These are phyloP conservation scores for Clitopilus hobsonii DNA, from an alignment of 768 basidiomycete species.

Conservation along the genomic window DNA sequence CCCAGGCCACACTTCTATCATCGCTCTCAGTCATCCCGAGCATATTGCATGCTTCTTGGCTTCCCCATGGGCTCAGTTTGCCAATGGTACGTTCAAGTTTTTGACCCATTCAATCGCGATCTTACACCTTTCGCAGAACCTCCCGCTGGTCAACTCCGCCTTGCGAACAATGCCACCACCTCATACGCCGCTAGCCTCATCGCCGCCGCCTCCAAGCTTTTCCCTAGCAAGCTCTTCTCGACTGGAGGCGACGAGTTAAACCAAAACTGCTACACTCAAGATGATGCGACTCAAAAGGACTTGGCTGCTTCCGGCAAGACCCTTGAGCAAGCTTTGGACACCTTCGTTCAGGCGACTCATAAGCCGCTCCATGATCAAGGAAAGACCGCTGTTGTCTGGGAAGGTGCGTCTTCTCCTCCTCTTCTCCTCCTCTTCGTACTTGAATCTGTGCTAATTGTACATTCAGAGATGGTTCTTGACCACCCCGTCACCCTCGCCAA, in stretches of 20 bases:
- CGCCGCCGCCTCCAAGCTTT: conserved; percentile 40
- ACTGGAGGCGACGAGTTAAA: conserved; percentile 88
- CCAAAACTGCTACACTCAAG: conserved; percentile 55
- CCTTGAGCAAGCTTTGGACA: conserved; percentile 57
- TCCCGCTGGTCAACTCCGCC: conserved; percentile 78
- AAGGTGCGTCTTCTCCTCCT: conserved; percentile 35
- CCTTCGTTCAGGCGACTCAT: conserved; percentile 61
- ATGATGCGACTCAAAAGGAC: conserved; percentile 50
- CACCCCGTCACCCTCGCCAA: conserved; percentile 45
- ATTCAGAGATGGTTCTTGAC: conserved; percentile 65
- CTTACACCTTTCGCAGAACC: conserved; percentile 42
- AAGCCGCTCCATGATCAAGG: conserved; percentile 44
- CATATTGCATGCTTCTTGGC: conserved; percentile 65
- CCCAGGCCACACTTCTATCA: conserved; percentile 76
- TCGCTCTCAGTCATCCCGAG: conserved; percentile 66
- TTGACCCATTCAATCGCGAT: not conserved
- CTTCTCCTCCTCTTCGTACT: conserved; percentile 16
- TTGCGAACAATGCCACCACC: conserved; percentile 53
- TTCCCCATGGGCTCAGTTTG: conserved; percentile 58
- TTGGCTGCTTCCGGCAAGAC: conserved; percentile 46
- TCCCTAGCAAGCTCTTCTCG: conserved; percentile 59
- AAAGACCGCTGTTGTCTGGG: conserved; percentile 82
- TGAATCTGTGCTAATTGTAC: too few species aligned
- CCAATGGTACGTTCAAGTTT: conserved; percentile 31
- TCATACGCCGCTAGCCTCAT: conserved; percentile 59